Conservation (phyloP, 1,284 basidiomycete species). For the Sanghuangporus baumii region DNA sequence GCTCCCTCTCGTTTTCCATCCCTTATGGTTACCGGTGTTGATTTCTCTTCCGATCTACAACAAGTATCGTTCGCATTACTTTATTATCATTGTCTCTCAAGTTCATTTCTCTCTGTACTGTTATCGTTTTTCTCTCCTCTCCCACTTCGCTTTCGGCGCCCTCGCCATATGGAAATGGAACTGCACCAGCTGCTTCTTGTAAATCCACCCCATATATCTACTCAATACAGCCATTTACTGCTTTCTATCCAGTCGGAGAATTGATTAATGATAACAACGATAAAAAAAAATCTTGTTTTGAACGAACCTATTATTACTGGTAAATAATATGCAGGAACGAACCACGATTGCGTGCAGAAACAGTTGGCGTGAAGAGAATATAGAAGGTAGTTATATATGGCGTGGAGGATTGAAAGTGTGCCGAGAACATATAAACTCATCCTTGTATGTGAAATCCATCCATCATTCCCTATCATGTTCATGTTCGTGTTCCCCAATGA, state of each 20-base stretch:
- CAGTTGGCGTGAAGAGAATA: background rate
- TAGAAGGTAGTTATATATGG: background rate
- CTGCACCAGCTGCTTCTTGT: background rate
- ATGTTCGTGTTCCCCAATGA: conserved; percentile 14
- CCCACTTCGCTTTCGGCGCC: background rate
- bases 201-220: background rate
- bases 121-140: background rate
- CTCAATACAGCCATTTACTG: background rate
- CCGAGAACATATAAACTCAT: too few species aligned
- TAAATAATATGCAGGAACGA: background rate
- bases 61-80: background rate
- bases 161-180: background rate
- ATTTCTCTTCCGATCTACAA: background rate
- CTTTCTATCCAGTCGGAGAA: background rate
- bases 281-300: too few species aligned
- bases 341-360: background rate
- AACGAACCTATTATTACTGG: background rate
- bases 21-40: conserved; percentile 1
- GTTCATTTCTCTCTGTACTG: background rate
- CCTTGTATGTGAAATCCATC: background rate
- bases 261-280: background rate
- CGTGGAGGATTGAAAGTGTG: background rate
- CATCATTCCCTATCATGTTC: conserved; percentile 8
- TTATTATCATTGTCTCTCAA: background rate
- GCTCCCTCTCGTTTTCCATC: background rate